Conservation (phyloP, 768 basidiomycete genomes). For the Brasilioporus rufonigricans region DNA sequence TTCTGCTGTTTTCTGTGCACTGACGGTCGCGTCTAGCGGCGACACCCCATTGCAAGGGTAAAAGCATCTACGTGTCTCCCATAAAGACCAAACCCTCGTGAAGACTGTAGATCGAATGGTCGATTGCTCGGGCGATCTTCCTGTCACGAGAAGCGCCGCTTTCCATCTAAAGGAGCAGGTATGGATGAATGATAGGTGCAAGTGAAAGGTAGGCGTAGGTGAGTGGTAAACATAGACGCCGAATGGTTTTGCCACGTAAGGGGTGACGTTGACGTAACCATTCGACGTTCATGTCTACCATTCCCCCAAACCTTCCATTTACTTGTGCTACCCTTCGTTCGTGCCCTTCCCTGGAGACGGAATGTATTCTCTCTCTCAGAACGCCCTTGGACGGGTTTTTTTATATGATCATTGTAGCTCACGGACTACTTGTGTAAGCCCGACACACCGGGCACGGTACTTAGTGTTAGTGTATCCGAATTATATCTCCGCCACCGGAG, state of each 20-base stretch:
- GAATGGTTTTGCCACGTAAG: not conserved
- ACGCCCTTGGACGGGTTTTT: not conserved
- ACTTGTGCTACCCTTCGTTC: not conserved
- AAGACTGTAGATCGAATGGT: not conserved
- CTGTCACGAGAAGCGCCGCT: not conserved
- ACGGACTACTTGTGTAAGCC: no score
- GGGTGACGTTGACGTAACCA: not conserved
- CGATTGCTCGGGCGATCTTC: not conserved
- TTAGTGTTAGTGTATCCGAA: no score
- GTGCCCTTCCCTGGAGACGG: not conserved
- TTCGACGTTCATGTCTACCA: not conserved
- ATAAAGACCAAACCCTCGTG: not conserved
- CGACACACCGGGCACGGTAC: no score
- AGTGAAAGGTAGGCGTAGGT: not conserved
- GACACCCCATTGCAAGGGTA: not conserved
- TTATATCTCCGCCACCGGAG: slow-evolving; percentile 26
- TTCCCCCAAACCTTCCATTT: not conserved
- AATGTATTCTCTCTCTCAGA: not conserved
- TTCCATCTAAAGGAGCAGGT: not conserved
- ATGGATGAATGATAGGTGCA: not conserved
- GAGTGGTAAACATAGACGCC: not conserved
- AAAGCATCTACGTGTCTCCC: not conserved
- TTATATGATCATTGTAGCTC: no score
- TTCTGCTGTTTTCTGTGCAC: not conserved
- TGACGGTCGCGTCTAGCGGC: not conserved